Base-by-base conservation (phyloP, 108 stramenopile species). In the Cyclostephanos invisitatus region DNA sequence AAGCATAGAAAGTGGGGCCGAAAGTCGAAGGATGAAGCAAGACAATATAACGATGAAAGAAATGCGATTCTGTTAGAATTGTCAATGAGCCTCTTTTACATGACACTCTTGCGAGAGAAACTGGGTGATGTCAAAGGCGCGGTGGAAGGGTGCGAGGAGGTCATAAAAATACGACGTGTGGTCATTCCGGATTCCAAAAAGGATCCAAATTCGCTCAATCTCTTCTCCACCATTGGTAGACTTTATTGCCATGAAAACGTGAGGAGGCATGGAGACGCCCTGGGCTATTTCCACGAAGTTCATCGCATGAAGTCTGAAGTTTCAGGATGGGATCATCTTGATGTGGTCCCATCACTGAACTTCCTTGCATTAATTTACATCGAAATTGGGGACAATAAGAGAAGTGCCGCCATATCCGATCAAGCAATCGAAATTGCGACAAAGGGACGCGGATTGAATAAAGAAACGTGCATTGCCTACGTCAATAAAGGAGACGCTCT, bases 311-410 rank as follows among this genome's bases (percentile, higher is more conserved):
- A 77, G 49, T 70, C 59, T 29, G 60, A 77, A 38, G 24, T 70
- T 49, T 46, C 47, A 5, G 73, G 80, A 10, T 60, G 53, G 7
- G 72, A 68, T 61, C 81, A 82, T 69, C 17, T 78, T 15, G 81
- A 82, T 37, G 66, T 82, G 24, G 81, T 73, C 32, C 72, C 72
- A 10, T 36, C 81, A 18, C 55, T 82, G 38, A 82, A 82, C 81
- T 78, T 56, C 35, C 77, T 82, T 18, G 81, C 77, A 1, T 78
- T 24, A 37, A 68, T 82, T 35, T 51, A 78, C 27, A 35, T 61
- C 0, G 72, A 68, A 38, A 53, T 74, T 1, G 77, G 72, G 12
- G 77, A 82, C 10, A 68, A 66, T 48, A 68, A 77, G 37, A 78
- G 59, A 28, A 74, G 80, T 20, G 29, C 74, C 7, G 50, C 44